Evolutionary conservation across 1,284 basidiomycete species (phyloP), one percentile per base, ranked within the genome.

Genomic region (Hemileia vastatrix): DNA sequence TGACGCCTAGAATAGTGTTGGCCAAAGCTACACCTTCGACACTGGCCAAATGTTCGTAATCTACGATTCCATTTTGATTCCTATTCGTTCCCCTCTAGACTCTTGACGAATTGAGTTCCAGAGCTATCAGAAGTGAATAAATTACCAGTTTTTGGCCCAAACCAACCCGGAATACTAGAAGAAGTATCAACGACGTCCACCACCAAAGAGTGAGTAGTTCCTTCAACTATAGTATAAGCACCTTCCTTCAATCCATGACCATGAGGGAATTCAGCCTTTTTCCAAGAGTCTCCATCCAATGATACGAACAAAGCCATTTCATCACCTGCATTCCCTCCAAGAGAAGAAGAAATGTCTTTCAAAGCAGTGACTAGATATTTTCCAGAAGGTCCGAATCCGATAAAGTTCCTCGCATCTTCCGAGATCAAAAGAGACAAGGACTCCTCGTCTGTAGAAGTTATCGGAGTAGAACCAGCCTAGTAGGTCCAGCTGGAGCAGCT

Each of bases 271-370:
- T 66, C 64, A 15, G 70, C 72, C 47, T 68, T 68, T 2, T 64
- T 52, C 73, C 73, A 75, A 13, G 65, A 65, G 40, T 68, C 64
- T 15, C 69, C 73, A 45, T 75, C 70, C 8, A 40, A 47, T 0
- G 66, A 67, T n/a, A 75, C 70, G 48, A 69, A 75, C 21, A 75
- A 57, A n/a, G 67, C 67, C 67, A 73, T 71, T 50, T 72, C 70
- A 13, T 31, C 45, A 19, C 68, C 67, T 1, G 49, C 52, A 19
- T 64, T 66, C 1, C 61, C 56, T 9, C 50, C 54, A 15, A 57
- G 47, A 18, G 53, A 40, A 31, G n/a, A n/a, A n/a, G n/a, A n/a
- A n/a, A n/a, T n/a, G n/a, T n/a, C n/a, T n/a, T n/a, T n/a, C n/a
- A n/a, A 58, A 13, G 73, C 73, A 0, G 73, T 70, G 23, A 74